Percentiles rank a stretch among this genome's conserved stretches.
Evolutionary conservation across 768 basidiomycete species (phyloP).

Genomic region (Zangia roseola): DNA sequence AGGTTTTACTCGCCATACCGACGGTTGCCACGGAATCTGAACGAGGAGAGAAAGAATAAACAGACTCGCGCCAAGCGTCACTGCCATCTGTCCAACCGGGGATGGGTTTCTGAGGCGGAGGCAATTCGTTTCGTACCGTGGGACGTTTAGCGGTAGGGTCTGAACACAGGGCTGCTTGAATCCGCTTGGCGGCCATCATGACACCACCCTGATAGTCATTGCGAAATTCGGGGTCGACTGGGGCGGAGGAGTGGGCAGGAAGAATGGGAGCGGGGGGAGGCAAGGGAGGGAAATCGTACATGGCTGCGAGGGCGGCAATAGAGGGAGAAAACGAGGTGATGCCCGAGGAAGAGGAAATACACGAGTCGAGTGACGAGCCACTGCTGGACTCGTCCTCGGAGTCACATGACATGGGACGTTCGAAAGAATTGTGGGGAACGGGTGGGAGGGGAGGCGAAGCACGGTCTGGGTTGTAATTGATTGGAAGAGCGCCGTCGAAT

Average conservation of each 20-base stretch:
- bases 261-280: constrained; percentile 51
- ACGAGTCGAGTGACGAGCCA: constrained; percentile 39
- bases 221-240: constrained; percentile 30
- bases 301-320: constrained; percentile 39
- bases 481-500: constrained; percentile 39
- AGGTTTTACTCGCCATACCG: constrained; percentile 31
- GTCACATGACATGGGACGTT: constrained; percentile 24
- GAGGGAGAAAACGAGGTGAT: constrained; percentile 22
- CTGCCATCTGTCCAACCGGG: constrained; percentile 72
- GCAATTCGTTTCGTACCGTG: constrained; percentile 29
- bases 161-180: constrained; percentile 46
- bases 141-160: constrained; percentile 40
- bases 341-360: constrained; percentile 26
- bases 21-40: constrained; percentile 34
- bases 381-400: constrained; percentile 43
- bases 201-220: constrained; percentile 56
- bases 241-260: constrained; percentile 16
- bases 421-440: constrained; percentile 40
- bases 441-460: constrained; percentile 41
- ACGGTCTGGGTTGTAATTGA: constrained; percentile 48
- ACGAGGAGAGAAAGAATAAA: constrained; percentile 53
- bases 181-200: constrained; percentile 67
- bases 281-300: constrained; percentile 49
- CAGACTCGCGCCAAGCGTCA: constrained; percentile 62
- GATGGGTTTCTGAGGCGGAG: constrained; percentile 42